phyloP scores from a whole-genome alignment of 2,329 filamentous ascomycete species.

The Colletotrichum endophyticum region DNA sequence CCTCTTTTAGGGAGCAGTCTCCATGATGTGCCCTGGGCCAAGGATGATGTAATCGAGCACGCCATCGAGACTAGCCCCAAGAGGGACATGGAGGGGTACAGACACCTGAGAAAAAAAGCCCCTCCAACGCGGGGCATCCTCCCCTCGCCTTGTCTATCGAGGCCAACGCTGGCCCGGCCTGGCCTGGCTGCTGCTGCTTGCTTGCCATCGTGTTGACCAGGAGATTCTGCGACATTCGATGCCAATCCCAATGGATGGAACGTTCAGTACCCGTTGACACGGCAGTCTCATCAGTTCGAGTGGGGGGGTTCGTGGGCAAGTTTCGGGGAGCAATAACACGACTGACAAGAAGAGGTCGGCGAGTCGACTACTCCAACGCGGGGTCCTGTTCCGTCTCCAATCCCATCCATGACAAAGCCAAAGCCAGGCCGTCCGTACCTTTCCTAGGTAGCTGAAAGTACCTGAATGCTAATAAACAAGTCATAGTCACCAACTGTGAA shows the following conservation, averaged over 20 bases:
- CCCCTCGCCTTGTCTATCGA: background rate
- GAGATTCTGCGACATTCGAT: constrained; percentile 6
- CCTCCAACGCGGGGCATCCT: constrained; percentile 16
- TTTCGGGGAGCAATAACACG: background rate
- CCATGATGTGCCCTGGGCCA: constrained; percentile 18
- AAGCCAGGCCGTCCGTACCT: background rate
- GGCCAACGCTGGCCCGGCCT: background rate
- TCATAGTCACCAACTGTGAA: background rate
- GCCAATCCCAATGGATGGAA: background rate
- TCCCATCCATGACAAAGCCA: background rate
- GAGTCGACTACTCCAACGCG: background rate
- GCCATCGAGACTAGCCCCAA: constrained; percentile 11
- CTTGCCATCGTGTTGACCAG: background rate
- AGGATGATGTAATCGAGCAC: constrained; percentile 22
- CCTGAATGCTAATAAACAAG: background rate
- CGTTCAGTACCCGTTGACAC: background rate
- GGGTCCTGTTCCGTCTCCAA: background rate
- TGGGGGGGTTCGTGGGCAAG: background rate
- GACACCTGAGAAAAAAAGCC: constrained; percentile 9
- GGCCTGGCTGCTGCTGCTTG: background rate
- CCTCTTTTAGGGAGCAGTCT: background rate
- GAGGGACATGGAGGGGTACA: constrained; percentile 13
- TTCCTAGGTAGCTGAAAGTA: background rate
- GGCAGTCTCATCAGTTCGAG: background rate
- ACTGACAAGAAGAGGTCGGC: background rate